Evolutionary conservation across 176 grass and related monocot species (phyloP).

Genomic region (Oryza nivara): DNA sequence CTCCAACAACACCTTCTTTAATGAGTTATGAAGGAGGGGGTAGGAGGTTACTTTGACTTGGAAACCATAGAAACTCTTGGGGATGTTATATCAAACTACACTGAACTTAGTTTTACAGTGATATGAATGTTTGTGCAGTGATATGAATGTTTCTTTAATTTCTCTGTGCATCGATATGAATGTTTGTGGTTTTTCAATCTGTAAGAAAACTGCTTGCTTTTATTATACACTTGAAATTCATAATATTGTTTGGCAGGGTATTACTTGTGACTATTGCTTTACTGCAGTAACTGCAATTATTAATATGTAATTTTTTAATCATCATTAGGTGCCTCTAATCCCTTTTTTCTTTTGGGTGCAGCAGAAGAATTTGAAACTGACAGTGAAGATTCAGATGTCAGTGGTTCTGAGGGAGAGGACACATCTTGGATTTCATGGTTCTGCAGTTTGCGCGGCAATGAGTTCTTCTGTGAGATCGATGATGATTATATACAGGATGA

Average conservation of each 20-base stretch:
- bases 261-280: slow-evolving; percentile 15
- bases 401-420: slow-evolving; percentile 87
- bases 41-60: background rate
- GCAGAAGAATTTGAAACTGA: slow-evolving; percentile 83
- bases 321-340: background rate
- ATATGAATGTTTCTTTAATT: background rate
- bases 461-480: slow-evolving; percentile 98
- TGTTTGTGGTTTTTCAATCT: slow-evolving; percentile 5
- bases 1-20: background rate
- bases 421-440: slow-evolving; percentile 99
- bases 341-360: slow-evolving; percentile 25
- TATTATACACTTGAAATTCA: background rate
- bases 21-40: background rate
- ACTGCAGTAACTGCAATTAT: background rate
- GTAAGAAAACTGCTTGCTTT: slow-evolving; percentile 24
- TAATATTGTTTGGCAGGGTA: slow-evolving; percentile 4
- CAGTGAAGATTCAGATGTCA: slow-evolving; percentile 93
- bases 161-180: background rate
- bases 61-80: background rate
- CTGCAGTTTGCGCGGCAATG: slow-evolving; percentile 86
- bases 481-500: slow-evolving; percentile 99
- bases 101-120: background rate
- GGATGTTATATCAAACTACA: background rate
- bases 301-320: slow-evolving; percentile 18
- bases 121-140: background rate